Conservation (phyloP, 805 yeast species). For the Sungouiella thailandica region DNA sequence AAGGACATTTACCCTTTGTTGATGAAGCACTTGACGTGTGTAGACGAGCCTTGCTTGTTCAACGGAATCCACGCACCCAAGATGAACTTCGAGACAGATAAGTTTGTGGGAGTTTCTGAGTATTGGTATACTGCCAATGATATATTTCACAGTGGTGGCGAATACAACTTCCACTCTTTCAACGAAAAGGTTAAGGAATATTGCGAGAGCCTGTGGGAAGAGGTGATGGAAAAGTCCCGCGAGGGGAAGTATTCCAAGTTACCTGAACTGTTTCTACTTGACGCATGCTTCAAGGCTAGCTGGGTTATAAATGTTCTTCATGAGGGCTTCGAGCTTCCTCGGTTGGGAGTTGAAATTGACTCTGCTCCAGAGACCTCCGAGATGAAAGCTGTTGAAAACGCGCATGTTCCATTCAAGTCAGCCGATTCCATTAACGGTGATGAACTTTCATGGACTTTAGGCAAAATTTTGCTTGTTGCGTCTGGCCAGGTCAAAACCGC, state of each 20-base stretch:
- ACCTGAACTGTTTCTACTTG: constrained; percentile 47
- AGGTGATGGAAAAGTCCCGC: constrained; percentile 43
- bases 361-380: constrained; percentile 21
- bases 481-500: constrained; percentile 50
- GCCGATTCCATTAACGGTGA: constrained; percentile 75
- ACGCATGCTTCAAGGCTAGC: constrained; percentile 89
- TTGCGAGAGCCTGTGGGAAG: constrained; percentile 73
- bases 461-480: constrained; percentile 79
- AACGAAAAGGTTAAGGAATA: constrained; percentile 61
- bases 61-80: constrained; percentile 94
- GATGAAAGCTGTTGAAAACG: constrained; percentile 23
- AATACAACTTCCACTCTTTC: constrained; percentile 69
- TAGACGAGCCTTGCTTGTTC: constrained; percentile 84
- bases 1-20: constrained; percentile 70
- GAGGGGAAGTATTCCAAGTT: constrained; percentile 57
- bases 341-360: constrained; percentile 49
- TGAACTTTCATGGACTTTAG: constrained; percentile 94
- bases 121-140: constrained; percentile 98
- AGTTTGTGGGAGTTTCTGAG: constrained; percentile 90
- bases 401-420: constrained; percentile 68
- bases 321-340: constrained; percentile 88
- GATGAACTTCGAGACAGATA: constrained; percentile 72
- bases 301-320: constrained; percentile 90
- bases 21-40: constrained; percentile 75
- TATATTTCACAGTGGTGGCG: constrained; percentile 83